Evolutionary conservation across 148 eudicot species (phyloP).

Genomic region (Euryodendron excelsum): DNA sequence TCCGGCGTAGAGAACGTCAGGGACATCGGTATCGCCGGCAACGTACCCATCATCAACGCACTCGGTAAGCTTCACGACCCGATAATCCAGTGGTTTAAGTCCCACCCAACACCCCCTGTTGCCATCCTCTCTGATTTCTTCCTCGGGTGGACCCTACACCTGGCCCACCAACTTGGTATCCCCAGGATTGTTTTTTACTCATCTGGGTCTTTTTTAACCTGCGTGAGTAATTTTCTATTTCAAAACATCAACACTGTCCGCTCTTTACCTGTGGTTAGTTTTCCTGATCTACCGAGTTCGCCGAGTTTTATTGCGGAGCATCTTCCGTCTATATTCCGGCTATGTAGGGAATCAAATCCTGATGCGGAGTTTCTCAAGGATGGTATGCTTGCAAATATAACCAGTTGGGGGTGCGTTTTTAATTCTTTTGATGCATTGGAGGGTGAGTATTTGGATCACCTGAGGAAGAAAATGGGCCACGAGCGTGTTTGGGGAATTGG

Average conservation of each 20-base stretch:
- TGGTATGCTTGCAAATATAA: constrained; percentile 38
- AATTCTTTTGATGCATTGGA: constrained; percentile 50
- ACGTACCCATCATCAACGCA: constrained; percentile 39
- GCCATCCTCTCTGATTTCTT: constrained; percentile 61
- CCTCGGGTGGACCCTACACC: constrained; percentile 58
- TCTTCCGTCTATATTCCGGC: constrained; percentile 42
- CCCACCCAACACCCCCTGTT: constrained; percentile 51
- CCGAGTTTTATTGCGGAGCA: constrained; percentile 40
- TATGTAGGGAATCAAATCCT: constrained; percentile 30
- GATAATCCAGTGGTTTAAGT: constrained; percentile 46
- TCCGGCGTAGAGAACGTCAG: constrained; percentile 51
- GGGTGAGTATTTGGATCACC: constrained; percentile 37
- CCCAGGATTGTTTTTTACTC: constrained; percentile 54
- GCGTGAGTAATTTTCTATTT: constrained; percentile 17
- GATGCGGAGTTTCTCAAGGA: constrained; percentile 18
- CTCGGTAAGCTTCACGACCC: constrained; percentile 39
- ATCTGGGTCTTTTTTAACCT: constrained; percentile 21
- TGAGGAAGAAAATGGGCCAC: constrained; percentile 28
- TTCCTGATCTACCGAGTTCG: constrained; percentile 39
- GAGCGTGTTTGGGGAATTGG: constrained; percentile 44
- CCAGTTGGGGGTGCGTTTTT: constrained; percentile 44
- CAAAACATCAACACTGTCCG: constrained; percentile 14
- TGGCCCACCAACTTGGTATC: constrained; percentile 40
- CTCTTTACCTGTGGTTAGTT: constrained; percentile 7
- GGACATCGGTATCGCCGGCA: constrained; percentile 51